Percentiles rank a stretch among this genome's conserved stretches.
phyloP scores from a whole-genome alignment of 2,329 filamentous ascomycete species.

The Penicillium sp. region DNA sequence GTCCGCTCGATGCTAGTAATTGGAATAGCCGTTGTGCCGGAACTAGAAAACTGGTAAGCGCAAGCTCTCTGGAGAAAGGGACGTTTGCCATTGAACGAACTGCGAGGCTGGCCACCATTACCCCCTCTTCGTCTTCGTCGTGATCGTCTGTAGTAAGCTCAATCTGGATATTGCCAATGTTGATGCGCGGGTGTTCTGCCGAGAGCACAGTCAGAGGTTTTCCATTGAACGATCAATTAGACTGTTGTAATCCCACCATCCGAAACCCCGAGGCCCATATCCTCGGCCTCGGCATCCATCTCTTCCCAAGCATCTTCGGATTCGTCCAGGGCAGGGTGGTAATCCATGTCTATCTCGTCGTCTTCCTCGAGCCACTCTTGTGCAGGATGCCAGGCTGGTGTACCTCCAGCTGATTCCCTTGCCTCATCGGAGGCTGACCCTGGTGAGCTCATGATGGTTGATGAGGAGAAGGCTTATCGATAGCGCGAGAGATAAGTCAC shows the following conservation, averaged over 20 bases:
- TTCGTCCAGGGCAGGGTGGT: conserved; percentile 9
- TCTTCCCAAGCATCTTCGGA: conserved; percentile 12
- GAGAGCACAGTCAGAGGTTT: background rate
- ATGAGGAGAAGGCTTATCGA: conserved; percentile 20
- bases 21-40: conserved; percentile 47
- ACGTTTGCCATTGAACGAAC: conserved; percentile 14
- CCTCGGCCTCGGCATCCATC: conserved; percentile 40
- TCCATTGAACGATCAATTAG: background rate
- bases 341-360: conserved; percentile 25
- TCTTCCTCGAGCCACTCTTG: conserved; percentile 39
- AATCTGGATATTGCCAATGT: conserved; percentile 29
- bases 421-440: conserved; percentile 22
- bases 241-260: conserved; percentile 4
- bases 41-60: conserved; percentile 23
- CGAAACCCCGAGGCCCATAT: conserved; percentile 44
- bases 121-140: conserved; percentile 36
- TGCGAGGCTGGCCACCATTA: conserved; percentile 16
- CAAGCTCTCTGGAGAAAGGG: no score
- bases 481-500: conserved; percentile 11
- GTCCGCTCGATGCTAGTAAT: conserved; percentile 50
- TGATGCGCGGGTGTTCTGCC: conserved; percentile 37
- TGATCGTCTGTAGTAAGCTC: conserved; percentile 36
- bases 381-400: conserved; percentile 33
- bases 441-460: conserved; percentile 29
- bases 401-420: conserved; percentile 17